These are phyloP conservation scores for Cladochytrium replicatum DNA, from an alignment of 192 early-diverging fungal species.

Conservation along the genomic window DNA sequence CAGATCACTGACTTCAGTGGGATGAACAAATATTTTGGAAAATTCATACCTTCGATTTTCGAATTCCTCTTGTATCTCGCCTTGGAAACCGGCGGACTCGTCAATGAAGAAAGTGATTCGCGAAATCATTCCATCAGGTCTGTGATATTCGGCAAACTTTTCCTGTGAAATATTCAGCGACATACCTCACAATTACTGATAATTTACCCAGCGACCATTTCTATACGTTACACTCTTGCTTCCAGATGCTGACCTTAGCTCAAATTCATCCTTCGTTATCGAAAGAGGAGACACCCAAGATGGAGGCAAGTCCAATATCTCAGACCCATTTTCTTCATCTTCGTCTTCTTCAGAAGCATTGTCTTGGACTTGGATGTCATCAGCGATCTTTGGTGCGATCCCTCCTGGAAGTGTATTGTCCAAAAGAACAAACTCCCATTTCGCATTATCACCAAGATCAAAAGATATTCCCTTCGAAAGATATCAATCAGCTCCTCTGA, in stretches of 20 bases:
- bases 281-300: conserved; percentile 40
- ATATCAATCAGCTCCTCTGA: no score
- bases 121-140: conserved; percentile 46
- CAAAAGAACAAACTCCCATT: conserved; percentile 52
- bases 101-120: conserved; percentile 41
- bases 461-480: conserved; percentile 43
- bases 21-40: background rate
- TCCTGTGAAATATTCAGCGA: conserved; percentile 16
- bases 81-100: conserved; percentile 27
- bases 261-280: conserved; percentile 41
- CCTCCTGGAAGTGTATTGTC: conserved; percentile 43
- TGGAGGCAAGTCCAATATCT: conserved; percentile 43
- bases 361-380: conserved; percentile 24
- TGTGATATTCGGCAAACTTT: conserved; percentile 48
- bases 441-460: conserved; percentile 48
- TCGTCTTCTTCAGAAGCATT: conserved; percentile 18
- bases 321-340: conserved; percentile 24
- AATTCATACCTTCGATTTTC: conserved; percentile 34
- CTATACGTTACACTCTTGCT: conserved; percentile 35
- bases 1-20: no score
- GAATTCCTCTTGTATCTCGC: conserved; percentile 40
- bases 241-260: conserved; percentile 36
- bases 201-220: conserved; percentile 28
- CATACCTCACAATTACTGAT: background rate
- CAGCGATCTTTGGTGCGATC: conserved; percentile 2